Evolutionary conservation across 257 asterid species (phyloP), one percentile per base, ranked within the genome.

Genomic region (Penstemon davidsonii): DNA sequence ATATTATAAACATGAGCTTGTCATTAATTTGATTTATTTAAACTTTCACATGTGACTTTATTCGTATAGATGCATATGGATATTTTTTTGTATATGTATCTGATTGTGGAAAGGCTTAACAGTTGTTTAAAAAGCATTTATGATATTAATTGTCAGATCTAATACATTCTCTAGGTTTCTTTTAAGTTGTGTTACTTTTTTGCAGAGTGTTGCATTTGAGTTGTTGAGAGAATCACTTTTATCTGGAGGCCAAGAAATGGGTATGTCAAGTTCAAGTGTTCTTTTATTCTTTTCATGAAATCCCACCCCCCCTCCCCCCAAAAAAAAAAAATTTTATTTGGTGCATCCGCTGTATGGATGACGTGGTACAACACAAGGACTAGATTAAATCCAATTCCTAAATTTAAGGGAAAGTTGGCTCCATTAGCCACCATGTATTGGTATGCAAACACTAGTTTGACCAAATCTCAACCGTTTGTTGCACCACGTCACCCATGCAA

Each of bases 201-300:
- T 78, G 87, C 95, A 94, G 96, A 83, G 91, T 79, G 96, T 86
- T 69, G 99, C 99, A 68, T 83, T 84, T 77, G 96, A 87, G 62
- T 79, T 79, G 68, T 69, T 91, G 82, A 83, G 77, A 73, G 96
- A 91, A 68, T 86, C 91, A 62, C 86, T 88, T 73, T 69, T 73
- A 40, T 63, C 76, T 4, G 81, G 80, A 51, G 76, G 75, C 55
- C 82, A 65, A 72, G 82, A 72, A 66, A 75, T 67, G 70, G 88
- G 96, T 94, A 81, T 4, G 84, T 72, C 56, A 18, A 39, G 57
- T 60, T 70, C 68, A 75, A 52, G 37, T 46, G 5, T 66, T 60
- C 46, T 67, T 59, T 62, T n/a, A 3, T 62, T 62, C 13, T 19
- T 25, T 25, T 25, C 33, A 25, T 37, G 58, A 47, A 13, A 15